Conservation (phyloP, 192 early-diverging fungal species). For the Funneliformis geosporum region DNA sequence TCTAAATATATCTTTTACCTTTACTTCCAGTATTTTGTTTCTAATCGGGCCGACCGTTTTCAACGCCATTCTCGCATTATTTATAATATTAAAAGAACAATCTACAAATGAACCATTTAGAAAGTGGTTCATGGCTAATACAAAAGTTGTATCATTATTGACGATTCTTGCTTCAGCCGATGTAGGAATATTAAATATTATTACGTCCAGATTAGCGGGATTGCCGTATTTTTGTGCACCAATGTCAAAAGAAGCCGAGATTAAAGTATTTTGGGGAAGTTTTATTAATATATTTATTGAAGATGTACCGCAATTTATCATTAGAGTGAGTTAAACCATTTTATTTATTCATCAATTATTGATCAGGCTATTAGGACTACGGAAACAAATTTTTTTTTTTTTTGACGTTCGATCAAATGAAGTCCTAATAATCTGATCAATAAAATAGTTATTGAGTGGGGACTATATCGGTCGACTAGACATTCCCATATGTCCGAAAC, state of each 20-base stretch:
- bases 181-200: background rate
- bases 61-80: background rate
- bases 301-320: conserved; percentile 10
- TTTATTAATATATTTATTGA: background rate
- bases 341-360: too few species aligned
- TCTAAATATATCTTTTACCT: background rate
- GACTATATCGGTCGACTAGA: too few species aligned
- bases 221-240: background rate
- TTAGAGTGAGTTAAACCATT: background rate
- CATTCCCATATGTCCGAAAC: too few species aligned
- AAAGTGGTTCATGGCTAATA: background rate
- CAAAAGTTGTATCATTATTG: background rate
- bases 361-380: too few species aligned
- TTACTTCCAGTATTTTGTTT: background rate
- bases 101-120: background rate
- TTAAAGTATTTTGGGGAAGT: conserved; percentile 13
- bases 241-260: background rate
- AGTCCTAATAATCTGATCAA: too few species aligned
- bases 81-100: background rate
- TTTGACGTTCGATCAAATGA: too few species aligned
- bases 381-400: too few species aligned
- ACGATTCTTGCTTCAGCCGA: background rate
- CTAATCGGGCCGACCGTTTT: background rate
- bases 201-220: background rate
- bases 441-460: too few species aligned